Conservation (phyloP, 257 asterid species). For the Anisodus tanguticus region DNA sequence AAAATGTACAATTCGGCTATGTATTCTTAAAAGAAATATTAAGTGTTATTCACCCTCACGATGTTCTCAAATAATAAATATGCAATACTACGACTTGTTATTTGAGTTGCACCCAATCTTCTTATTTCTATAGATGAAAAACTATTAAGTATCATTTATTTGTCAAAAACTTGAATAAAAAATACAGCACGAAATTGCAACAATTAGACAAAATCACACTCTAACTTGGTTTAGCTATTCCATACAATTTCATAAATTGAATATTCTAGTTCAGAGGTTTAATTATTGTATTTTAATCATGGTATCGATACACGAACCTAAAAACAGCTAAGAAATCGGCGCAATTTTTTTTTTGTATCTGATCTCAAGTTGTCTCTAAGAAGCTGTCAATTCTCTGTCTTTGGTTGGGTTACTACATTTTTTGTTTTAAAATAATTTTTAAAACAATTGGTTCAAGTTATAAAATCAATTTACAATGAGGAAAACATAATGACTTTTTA, state of each 20-base stretch:
- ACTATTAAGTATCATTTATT: too few relatives aligned
- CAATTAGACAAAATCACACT: not conserved
- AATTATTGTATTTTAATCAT: not conserved
- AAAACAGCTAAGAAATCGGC: slow-evolving; percentile 7
- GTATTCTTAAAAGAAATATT: too few relatives aligned
- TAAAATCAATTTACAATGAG: not conserved
- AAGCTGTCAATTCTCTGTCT: slow-evolving; percentile 31
- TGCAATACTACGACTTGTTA: too few relatives aligned
- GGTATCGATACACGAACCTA: not conserved
- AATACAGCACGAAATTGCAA: not conserved
- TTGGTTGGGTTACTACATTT: not conserved
- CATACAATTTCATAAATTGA: not conserved
- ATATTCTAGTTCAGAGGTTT: not conserved
- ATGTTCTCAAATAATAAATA: too few relatives aligned
- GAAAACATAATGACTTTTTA: not conserved
- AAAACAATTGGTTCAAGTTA: not conserved
- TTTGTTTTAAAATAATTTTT: not conserved
- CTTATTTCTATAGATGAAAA: too few relatives aligned
- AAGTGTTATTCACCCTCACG: too few relatives aligned
- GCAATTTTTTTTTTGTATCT: not conserved
- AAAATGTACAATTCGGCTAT: too few relatives aligned
- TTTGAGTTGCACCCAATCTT: too few relatives aligned
- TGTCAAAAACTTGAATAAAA: not conserved
- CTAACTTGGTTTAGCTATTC: not conserved
- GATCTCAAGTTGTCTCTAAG: slow-evolving; percentile 18